Base-by-base conservation (phyloP, 73 alveolate species). In the Stentor coeruleus region DNA sequence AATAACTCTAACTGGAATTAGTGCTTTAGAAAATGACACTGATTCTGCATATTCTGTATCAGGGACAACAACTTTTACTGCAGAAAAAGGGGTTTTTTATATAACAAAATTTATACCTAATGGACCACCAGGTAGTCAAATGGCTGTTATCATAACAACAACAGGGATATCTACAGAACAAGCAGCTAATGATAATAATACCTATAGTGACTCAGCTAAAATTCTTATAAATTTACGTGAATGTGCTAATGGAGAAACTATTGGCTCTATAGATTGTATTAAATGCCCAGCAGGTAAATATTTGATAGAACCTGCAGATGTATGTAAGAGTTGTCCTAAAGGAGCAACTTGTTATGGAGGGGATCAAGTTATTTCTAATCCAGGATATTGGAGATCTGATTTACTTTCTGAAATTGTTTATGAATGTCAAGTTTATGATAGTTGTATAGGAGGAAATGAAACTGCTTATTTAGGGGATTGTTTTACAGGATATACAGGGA, bases 401-500 rank as follows among this genome's bases (percentile, higher is more conserved):
- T 11, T 1, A 28, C 20, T 26, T 20, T 66, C 79, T 0, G 79
- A 66, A 0, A 33, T 20, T 66, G n/a, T 66, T 66, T 0, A 20
- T 66, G 2, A 0, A 0, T 66, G 79, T 2, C 42, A 20, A 2
- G 15, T 11, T 14, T 0, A 26, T 66, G n/a, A 20, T 14, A 40
- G 49, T 1, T 66, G 79, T 2, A 20, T 26, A 33, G 79, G 42
- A 20, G n/a, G 40, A 20, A 20, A 20, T 11, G 40, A 1, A 31
- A 20, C 79, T 66, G n/a, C 36, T 66, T 14, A 66, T 20, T 2
- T 66, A 39, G 96, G 96, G 0, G 88, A 82, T 31, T 90, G 96
- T 57, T 41, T 59, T 3, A 86, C 81, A 2, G 96, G 96, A 11
- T 87, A 77, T 42, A 82, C 84, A 77, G 96, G 96, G 1, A 84